Percentiles rank a stretch among this genome's conserved stretches.
Conservation (phyloP, 2,329 filamentous ascomycete species). For the Niveomyces coronatus region DNA sequence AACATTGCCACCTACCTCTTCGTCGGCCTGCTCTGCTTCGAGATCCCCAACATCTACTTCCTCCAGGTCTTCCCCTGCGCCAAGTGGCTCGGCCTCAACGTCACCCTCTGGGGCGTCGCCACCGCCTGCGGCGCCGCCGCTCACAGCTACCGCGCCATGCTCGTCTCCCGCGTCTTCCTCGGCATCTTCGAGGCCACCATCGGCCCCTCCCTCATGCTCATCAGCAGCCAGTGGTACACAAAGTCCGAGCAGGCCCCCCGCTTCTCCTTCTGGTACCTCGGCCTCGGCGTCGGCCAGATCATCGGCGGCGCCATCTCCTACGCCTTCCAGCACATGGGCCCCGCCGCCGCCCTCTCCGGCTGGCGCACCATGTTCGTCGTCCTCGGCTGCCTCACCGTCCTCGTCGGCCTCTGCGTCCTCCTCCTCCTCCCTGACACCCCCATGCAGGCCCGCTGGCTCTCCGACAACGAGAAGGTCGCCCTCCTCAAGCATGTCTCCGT, state of each 20-base stretch:
- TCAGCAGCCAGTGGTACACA: constrained; percentile 52
- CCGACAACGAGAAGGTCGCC: constrained; percentile 36
- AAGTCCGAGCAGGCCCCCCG: constrained; percentile 50
- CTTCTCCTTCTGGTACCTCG: constrained; percentile 51
- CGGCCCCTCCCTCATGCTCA: constrained; percentile 48
- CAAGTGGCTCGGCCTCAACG: constrained; percentile 50
- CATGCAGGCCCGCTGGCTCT: constrained; percentile 36
- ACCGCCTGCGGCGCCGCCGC: constrained; percentile 44
- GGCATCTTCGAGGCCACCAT: constrained; percentile 53
- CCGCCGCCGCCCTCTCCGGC: constrained; percentile 45
- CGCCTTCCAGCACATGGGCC: constrained; percentile 42
- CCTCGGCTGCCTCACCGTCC: constrained; percentile 41
- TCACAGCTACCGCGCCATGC: constrained; percentile 40
- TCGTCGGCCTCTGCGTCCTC: constrained; percentile 22
- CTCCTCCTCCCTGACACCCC: constrained; percentile 30
- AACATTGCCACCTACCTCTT: constrained; percentile 53
- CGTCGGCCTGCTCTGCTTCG: constrained; percentile 48
- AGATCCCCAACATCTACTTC: constrained; percentile 49
- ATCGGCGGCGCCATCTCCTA: constrained; percentile 54
- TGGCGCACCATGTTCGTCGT: constrained; percentile 64
- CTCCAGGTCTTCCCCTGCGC: constrained; percentile 50
- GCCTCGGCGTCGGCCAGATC: constrained; percentile 51
- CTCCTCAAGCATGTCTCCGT: constrained; percentile 43
- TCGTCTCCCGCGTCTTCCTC: constrained; percentile 46
- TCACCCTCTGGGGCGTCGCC: constrained; percentile 48